Percentiles rank a stretch among this genome's conserved stretches.
These are phyloP conservation scores for Helotiales sp. DNA, from an alignment of 2,329 filamentous ascomycete species.

Conservation along the genomic window DNA sequence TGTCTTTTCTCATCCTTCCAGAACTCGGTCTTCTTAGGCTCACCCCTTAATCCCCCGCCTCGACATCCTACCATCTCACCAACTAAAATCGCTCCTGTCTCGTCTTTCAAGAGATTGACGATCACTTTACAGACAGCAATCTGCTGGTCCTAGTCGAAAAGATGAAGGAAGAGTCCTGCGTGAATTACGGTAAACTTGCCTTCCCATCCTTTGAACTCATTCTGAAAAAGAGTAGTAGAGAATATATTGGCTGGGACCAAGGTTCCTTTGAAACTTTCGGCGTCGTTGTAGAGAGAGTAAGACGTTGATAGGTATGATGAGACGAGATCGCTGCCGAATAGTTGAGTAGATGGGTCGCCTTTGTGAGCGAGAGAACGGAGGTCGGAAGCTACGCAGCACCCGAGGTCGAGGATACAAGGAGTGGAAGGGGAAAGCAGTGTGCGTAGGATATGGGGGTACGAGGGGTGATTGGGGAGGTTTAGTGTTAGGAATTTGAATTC, in stretches of 20 bases:
- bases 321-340: constrained; percentile 37
- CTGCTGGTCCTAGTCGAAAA: constrained; percentile 16
- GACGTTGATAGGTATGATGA: constrained; percentile 37
- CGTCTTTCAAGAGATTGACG: constrained; percentile 17
- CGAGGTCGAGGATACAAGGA: constrained; percentile 38
- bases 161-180: constrained; percentile 21
- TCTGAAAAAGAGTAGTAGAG: constrained; percentile 33
- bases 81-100: constrained; percentile 11
- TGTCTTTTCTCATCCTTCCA: constrained; percentile 5
- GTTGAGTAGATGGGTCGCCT: constrained; percentile 33
- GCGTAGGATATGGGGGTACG: constrained; percentile 13
- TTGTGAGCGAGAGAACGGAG: constrained; percentile 39
- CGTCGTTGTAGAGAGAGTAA: constrained; percentile 41
- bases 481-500: constrained; percentile 21
- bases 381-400: constrained; percentile 42
- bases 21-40: not conserved
- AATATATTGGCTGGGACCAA: constrained; percentile 38
- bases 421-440: constrained; percentile 7
- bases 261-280: constrained; percentile 28
- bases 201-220: constrained; percentile 35
- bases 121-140: constrained; percentile 3
- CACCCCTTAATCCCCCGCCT: constrained; percentile 4
- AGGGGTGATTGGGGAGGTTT: constrained; percentile 13
- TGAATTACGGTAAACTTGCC: constrained; percentile 17
- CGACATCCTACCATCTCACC: constrained; percentile 14